Evolutionary conservation across 495 filamentous ascomycete species (phyloP).

Genomic region (Evernia prunastri): DNA sequence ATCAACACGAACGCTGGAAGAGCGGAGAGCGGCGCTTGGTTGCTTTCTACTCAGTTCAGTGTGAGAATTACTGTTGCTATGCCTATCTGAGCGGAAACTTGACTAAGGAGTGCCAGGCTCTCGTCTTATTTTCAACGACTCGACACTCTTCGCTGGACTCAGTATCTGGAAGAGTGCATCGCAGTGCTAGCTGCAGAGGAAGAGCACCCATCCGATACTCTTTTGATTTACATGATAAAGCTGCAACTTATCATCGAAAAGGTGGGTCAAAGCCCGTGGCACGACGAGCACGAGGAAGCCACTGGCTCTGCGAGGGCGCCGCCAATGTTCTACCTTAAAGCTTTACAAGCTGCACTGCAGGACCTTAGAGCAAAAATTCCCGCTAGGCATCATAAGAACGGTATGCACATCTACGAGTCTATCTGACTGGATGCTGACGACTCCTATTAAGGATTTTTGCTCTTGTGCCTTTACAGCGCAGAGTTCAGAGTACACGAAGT

Average conservation of each 20-base stretch:
- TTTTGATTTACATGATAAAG: slow-evolving; percentile 43
- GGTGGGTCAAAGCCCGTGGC: slow-evolving; percentile 11
- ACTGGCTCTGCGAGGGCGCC: slow-evolving; percentile 28
- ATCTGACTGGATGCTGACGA: neutral
- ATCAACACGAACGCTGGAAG: slow-evolving; percentile 41
- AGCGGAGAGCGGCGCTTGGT: slow-evolving; percentile 47
- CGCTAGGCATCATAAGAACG: slow-evolving; percentile 32
- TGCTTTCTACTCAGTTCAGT: slow-evolving; percentile 48
- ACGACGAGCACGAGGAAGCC: slow-evolving; percentile 1
- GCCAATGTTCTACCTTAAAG: slow-evolving; percentile 33
- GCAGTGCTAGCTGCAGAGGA: slow-evolving; percentile 37
- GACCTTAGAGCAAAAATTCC: slow-evolving; percentile 35
- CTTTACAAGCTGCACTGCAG: slow-evolving; percentile 41
- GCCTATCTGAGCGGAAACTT: neutral
- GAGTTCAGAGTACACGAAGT: slow-evolving; percentile 42
- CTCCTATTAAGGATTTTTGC: slow-evolving; percentile 31
- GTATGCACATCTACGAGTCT: slow-evolving; percentile 30
- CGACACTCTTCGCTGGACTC: slow-evolving; percentile 46
- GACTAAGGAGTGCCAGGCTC: slow-evolving; percentile 29
- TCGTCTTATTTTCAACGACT: slow-evolving; percentile 41
- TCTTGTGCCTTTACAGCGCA: slow-evolving; percentile 34
- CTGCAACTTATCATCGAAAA: slow-evolving; percentile 42
- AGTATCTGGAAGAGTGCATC: slow-evolving; percentile 49
- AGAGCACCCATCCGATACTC: slow-evolving; percentile 45
- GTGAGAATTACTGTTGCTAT: slow-evolving; percentile 28